phyloP scores from a whole-genome alignment of 257 asterid species.

The Nicotiana knightiana region DNA sequence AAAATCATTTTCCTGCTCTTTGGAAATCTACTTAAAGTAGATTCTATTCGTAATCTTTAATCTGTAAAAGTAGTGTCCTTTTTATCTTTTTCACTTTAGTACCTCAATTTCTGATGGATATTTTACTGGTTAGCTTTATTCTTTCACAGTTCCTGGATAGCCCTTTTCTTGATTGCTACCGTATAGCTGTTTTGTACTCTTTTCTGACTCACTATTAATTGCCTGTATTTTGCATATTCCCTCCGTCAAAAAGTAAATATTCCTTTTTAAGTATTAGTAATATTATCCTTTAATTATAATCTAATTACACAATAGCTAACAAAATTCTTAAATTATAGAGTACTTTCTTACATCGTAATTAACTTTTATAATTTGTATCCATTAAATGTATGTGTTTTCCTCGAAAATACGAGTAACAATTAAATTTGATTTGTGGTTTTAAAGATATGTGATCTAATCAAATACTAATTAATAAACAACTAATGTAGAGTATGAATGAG shows the following conservation, averaged over 20 bases:
- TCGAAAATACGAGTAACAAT: too few species aligned
- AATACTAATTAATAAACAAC: too few species aligned
- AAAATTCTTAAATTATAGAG: too few species aligned
- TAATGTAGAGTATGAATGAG: too few species aligned
- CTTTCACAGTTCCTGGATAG: not conserved
- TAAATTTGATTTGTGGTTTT: too few species aligned
- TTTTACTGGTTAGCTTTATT: constrained; percentile 1
- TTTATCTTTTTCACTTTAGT: not conserved
- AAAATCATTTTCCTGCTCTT: not conserved
- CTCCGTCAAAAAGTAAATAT: not conserved
- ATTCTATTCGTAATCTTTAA: constrained; percentile 1
- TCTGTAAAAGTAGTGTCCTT: constrained; percentile 8
- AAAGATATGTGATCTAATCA: too few species aligned
- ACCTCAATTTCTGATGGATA: not conserved
- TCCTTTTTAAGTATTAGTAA: not conserved
- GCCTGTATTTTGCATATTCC: not conserved
- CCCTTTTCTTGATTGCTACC: not conserved
- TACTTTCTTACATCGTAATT: too few species aligned
- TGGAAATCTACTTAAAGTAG: not conserved
- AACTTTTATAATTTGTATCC: too few species aligned
- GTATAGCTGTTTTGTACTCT: not conserved
- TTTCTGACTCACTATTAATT: not conserved
- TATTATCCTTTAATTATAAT: too few species aligned
- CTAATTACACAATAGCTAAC: too few species aligned
- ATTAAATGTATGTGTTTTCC: too few species aligned